Conservation (phyloP, 1,284 basidiomycete species). For the Malassezia cuniculi region DNA sequence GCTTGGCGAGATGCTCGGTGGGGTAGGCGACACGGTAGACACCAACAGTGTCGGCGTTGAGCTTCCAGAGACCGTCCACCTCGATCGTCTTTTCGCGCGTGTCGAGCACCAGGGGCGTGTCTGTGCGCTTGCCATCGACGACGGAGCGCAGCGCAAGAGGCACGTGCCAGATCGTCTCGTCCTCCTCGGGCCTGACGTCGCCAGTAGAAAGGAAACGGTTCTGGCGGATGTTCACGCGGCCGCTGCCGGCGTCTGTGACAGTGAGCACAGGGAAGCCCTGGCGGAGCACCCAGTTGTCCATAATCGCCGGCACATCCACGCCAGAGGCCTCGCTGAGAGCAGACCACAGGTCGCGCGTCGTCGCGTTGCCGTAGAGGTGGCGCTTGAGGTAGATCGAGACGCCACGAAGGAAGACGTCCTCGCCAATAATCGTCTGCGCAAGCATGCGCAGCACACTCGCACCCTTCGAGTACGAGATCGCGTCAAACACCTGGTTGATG, state of each 20-base stretch:
- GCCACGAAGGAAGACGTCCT: constrained; percentile 54
- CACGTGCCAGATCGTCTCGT: constrained; percentile 77
- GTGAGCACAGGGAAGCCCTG: constrained; percentile 63
- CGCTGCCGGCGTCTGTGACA: constrained; percentile 59
- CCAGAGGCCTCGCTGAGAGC: constrained; percentile 70
- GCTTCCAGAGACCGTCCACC: constrained; percentile 57
- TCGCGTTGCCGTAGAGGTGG: constrained; percentile 67
- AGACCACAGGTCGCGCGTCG: constrained; percentile 77
- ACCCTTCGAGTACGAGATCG: constrained; percentile 47
- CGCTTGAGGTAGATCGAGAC: constrained; percentile 75
- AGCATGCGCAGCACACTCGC: constrained; percentile 77
- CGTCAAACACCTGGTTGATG: constrained; percentile 43
- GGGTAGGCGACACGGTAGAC: constrained; percentile 84
- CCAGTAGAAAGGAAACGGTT: constrained; percentile 86
- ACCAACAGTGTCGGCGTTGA: constrained; percentile 78
- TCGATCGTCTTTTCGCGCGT: constrained; percentile 57
- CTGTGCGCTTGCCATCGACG: constrained; percentile 54
- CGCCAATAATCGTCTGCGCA: constrained; percentile 60
- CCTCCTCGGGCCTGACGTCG: constrained; percentile 57
- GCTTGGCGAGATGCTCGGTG: constrained; percentile 62
- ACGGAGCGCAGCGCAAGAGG: constrained; percentile 66
- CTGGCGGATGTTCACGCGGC: constrained; percentile 53
- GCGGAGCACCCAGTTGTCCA: constrained; percentile 86
- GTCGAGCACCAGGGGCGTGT: constrained; percentile 59
- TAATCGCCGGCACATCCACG: constrained; percentile 64